A percentile compares a stretch with the other conserved stretches of the same genome.
phyloP scores from a whole-genome alignment of 2,329 filamentous ascomycete genomes.

The Alternaria incomplexa region DNA sequence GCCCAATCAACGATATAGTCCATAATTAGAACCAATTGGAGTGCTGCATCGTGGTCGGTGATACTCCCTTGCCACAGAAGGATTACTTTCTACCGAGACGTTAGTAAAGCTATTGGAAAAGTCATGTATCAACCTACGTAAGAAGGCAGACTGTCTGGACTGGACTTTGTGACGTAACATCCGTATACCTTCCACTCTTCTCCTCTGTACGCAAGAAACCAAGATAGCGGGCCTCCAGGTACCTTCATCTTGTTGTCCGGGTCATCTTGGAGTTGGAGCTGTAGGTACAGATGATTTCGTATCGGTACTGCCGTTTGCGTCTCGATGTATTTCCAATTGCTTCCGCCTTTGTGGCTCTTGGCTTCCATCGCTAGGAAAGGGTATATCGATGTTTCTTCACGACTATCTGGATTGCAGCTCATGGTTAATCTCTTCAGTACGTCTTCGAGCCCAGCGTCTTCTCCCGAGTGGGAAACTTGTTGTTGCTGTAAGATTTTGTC shows the following conservation, averaged over 20 bases:
- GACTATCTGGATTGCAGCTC: constrained; percentile 18
- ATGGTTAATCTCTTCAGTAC: constrained; percentile 10
- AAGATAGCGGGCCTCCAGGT: constrained; percentile 23
- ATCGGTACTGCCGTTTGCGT: constrained; percentile 23
- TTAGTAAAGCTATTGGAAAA: background rate
- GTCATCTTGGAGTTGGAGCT: constrained; percentile 15
- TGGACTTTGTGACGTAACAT: constrained; percentile 3
- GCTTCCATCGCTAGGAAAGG: constrained; percentile 28
- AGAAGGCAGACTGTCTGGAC: background rate
- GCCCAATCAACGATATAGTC: constrained; percentile 33
- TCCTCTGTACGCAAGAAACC: constrained; percentile 23
- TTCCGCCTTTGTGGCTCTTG: constrained; percentile 17
- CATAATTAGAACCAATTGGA: constrained; percentile 28
- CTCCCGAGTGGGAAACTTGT: background rate
- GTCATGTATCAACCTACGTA: background rate
- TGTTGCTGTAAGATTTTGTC: background rate
- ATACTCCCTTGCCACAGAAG: constrained; percentile 26
- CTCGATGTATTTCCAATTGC: constrained; percentile 23
- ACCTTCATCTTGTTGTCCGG: constrained; percentile 16
- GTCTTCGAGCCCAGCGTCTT: background rate
- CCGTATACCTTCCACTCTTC: constrained; percentile 27
- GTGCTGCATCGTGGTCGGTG: constrained; percentile 15
- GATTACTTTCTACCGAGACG: background rate
- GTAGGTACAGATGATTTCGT: constrained; percentile 13
- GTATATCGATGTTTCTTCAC: constrained; percentile 16